phyloP scores from a whole-genome alignment of 805 yeast genomes.

The Candida railenensis region DNA sequence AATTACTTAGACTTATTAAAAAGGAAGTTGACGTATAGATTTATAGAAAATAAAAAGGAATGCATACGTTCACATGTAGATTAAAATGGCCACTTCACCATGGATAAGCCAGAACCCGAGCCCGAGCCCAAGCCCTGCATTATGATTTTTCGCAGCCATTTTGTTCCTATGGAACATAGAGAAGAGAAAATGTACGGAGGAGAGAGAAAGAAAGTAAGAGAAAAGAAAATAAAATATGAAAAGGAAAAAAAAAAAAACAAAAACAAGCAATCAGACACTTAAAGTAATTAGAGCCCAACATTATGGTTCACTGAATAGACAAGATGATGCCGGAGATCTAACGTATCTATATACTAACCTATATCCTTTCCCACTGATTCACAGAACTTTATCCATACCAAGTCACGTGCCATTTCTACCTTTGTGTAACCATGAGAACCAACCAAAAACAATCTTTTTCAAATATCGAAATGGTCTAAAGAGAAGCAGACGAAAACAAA shows the following conservation, averaged over 20 bases:
- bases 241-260: no score
- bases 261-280: no score
- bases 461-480: neutral
- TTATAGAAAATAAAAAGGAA: neutral
- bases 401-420: neutral
- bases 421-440: slow-evolving; percentile 12
- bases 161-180: neutral
- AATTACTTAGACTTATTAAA: slow-evolving; percentile 18
- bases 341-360: no score
- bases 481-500: no score
- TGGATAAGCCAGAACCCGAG: neutral
- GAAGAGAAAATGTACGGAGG: no score
- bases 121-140: neutral
- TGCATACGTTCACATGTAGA: neutral
- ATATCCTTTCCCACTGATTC: no score
- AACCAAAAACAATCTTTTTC: slow-evolving; percentile 21
- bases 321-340: no score
- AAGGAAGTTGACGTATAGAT: neutral
- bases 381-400: no score
- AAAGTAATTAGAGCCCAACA: no score
- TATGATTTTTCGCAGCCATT: neutral
- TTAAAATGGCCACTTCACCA: neutral
- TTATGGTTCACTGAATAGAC: no score
- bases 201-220: no score
- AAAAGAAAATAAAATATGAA: no score